phyloP scores from a whole-genome alignment of 2,329 filamentous ascomycete species.

The Apiospora malaysiana region DNA sequence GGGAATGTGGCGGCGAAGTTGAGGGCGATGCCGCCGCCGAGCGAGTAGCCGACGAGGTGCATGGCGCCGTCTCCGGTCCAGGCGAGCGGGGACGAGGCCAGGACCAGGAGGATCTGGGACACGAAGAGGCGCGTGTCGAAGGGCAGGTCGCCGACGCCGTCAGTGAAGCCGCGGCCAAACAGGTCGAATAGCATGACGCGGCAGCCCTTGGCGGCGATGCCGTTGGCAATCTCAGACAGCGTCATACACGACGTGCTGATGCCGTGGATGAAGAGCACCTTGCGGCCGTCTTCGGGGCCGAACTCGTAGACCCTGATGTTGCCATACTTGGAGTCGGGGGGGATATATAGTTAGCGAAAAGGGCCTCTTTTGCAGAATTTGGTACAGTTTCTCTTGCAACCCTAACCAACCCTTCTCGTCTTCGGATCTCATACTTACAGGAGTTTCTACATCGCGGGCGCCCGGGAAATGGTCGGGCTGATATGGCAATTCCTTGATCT shows the following conservation, averaged over 20 bases:
- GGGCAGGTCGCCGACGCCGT: conserved; percentile 67
- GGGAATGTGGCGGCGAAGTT: conserved; percentile 79
- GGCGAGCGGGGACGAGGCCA: conserved; percentile 71
- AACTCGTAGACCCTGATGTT: conserved; percentile 82
- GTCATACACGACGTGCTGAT: conserved; percentile 84
- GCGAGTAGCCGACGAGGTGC: conserved; percentile 77
- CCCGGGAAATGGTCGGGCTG: conserved; percentile 73
- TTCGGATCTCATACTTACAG: conserved; percentile 46
- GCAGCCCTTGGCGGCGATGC: conserved; percentile 71
- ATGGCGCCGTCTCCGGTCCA: conserved; percentile 69
- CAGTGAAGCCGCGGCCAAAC: conserved; percentile 72
- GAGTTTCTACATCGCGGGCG: conserved; percentile 73
- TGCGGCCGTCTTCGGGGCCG: conserved; percentile 74
- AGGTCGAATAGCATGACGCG: conserved; percentile 83
- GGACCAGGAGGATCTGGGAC: conserved; percentile 72
- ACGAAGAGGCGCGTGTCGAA: conserved; percentile 78
- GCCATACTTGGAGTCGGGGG: conserved; percentile 59
- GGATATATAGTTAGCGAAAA: neutral
- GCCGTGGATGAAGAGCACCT: conserved; percentile 80
- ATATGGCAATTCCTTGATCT: conserved; percentile 56
- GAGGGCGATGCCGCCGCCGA: conserved; percentile 79
- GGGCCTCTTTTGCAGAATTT: neutral
- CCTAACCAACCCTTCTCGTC: neutral
- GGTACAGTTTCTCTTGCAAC: neutral
- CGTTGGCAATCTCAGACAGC: conserved; percentile 69